Evolutionary conservation across 768 basidiomycete genomes (phyloP), one percentile per base, ranked within the genome.

Genomic region (Boletus vermiculosoides): DNA sequence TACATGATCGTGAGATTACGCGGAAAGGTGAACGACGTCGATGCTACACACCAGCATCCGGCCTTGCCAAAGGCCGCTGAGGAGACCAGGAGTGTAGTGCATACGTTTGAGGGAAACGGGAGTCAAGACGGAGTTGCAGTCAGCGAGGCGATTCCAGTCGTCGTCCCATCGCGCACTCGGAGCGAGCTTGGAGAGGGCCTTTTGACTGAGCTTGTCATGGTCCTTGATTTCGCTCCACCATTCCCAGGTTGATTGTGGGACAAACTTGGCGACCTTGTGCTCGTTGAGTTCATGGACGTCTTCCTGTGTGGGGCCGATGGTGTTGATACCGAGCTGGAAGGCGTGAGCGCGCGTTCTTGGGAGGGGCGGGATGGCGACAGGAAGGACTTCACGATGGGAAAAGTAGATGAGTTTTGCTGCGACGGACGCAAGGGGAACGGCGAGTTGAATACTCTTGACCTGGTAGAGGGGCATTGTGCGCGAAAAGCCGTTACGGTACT

Each of bases 321-420:
- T 62, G 13, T 54, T 61, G n/a, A 64, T 53, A 0, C 70, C 52
- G 23, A 69, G 62, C 20, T 68, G 64, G 6, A 59, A 42, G 2
- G 71, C 74, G 3, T 74, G 66, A 1, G 60, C 65, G 39, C 72
- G 71, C 22, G 73, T 74, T 41, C 68, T 60, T 1, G 71, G 64
- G 22, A 75, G 74, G 0, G 71, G 66, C 3, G 83, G 81, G 34
- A 82, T 64, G 11, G 54, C 64, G 57, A 87, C 75, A 0, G 78
- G 74, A 3, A 71, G 63, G 8, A 78, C 61, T 58, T 90, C 86
- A 28, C 80, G 74, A 20, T 83, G 80, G 11, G 84, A 75, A 46
- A 87, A 78, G 71, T 81, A 90, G 34, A 88, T 67, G 10, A 88
- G 76, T 39, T 82, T 85, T 0, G 88, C 88, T 0, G 87, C 81